Evolutionary conservation across 208 protist genomes (phyloP), one percentile per base, ranked within the genome.

Genomic region (Trypanosoma mega): DNA sequence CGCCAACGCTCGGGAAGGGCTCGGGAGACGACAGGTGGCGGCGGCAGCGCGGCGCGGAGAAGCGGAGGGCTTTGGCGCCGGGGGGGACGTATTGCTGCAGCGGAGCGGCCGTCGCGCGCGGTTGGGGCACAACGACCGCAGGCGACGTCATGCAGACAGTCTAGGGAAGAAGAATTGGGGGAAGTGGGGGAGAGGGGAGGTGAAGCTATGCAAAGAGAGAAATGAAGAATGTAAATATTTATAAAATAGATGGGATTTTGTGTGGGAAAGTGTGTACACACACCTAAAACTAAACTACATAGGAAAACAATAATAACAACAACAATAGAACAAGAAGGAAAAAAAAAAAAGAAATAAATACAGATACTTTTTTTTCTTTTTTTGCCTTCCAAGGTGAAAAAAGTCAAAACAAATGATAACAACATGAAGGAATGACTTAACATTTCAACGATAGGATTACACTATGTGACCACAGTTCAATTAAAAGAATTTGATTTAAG

Each of bases 41-140:
- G 30, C 41, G 39, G 7, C 51, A 6, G 11, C 21, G 23, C 2
- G 49, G 50, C 18, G 39, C 30, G 0, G 50, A 5, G 29, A 67
- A 67, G 1, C 26, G 60, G 14, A 67, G 21, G 30, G 49, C 29
- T 43, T 20, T 50, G 18, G 39, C 20, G 9, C 36, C 36, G 3
- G 57, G 12, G 21, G 7, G 16, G 12, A 46, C 34, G 2, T 34
- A 1, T 4, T 20, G 33, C 14, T 18, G 9, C 23, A 33, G 3
- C 7, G 16, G 8, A 14, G 4, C 8, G 2, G 9, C 30, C 24
- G 14, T 20, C 14, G 33, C n/a, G 9, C 20, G 4, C 1, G 47
- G 16, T n/a, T 24, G 8, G 23, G 26, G 1, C 1, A 43, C 3
- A 8, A 55, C 1, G 18, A 33, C 29, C 4, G n/a, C n/a, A n/a